Evolutionary conservation across 352 stramenopile genomes (phyloP).

Genomic region (Pythium aquatile): DNA sequence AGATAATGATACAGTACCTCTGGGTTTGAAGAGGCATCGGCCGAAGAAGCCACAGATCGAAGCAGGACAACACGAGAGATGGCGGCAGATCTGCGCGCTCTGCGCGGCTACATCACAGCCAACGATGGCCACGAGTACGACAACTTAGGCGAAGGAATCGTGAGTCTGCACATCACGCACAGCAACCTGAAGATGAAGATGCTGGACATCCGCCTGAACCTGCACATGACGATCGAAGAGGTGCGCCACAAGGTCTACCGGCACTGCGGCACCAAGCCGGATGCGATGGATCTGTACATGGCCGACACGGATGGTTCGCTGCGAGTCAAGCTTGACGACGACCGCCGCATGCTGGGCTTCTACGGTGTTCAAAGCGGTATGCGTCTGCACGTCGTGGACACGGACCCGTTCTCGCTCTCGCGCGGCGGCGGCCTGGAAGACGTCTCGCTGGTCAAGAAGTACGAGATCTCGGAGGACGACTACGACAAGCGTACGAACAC

Average conservation of each 20-base stretch:
- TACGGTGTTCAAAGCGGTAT: constrained; percentile 91
- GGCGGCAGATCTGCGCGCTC: constrained; percentile 64
- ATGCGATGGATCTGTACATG: constrained; percentile 84
- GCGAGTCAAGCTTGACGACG: constrained; percentile 60
- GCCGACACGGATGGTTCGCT: constrained; percentile 52
- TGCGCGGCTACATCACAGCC: constrained; percentile 80
- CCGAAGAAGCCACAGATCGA: not conserved
- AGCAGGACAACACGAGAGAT: constrained; percentile 34
- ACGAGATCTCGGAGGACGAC: constrained; percentile 97
- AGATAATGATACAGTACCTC: not conserved
- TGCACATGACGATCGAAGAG: constrained; percentile 87
- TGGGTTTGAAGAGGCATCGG: constrained; percentile 15
- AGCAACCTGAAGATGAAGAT: constrained; percentile 96
- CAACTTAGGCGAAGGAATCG: constrained; percentile 80
- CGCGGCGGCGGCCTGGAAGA: constrained; percentile 95
- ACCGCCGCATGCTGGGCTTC: constrained; percentile 88
- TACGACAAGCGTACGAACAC: constrained; percentile 93
- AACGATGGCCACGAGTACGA: constrained; percentile 88
- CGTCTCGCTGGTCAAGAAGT: constrained; percentile 96
- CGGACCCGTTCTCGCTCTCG: constrained; percentile 96
- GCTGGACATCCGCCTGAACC: constrained; percentile 96
- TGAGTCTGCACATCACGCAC: constrained; percentile 96
- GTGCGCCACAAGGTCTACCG: constrained; percentile 94
- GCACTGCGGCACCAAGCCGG: constrained; percentile 93
- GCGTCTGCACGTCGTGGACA: constrained; percentile 95